phyloP scores from a whole-genome alignment of 2,329 filamentous ascomycete genomes.

The Drechslerella dactyloides region DNA sequence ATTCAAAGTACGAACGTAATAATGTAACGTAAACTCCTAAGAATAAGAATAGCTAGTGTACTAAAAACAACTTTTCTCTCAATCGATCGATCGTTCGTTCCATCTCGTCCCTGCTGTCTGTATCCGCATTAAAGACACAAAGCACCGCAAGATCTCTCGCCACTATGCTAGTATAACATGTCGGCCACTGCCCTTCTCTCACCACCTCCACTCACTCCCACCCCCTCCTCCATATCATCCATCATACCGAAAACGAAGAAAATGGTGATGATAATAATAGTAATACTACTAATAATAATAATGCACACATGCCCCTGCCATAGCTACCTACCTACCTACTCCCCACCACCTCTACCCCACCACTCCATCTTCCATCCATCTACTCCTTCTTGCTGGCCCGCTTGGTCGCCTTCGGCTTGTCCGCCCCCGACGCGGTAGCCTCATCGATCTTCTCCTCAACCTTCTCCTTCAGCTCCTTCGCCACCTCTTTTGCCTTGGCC shows the following conservation, averaged over 20 bases:
- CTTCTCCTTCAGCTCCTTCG: constrained; percentile 59
- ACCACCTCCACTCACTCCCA: no score
- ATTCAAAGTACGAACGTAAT: background rate
- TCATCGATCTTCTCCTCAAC: constrained; percentile 74
- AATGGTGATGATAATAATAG: constrained; percentile 21
- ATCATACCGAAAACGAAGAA: constrained; percentile 24
- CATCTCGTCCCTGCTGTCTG: background rate
- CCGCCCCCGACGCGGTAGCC: constrained; percentile 65
- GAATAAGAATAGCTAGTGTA: no score
- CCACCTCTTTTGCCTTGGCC: constrained; percentile 73
- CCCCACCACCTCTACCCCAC: background rate
- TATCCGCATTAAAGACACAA: background rate
- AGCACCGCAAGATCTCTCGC: background rate
- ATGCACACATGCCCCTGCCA: constrained; percentile 26
- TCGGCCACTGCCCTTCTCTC: constrained; percentile 2
- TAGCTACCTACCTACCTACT: no score
- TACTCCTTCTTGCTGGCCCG: constrained; percentile 63
- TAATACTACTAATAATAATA: constrained; percentile 29
- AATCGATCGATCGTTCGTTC: background rate
- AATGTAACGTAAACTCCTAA: background rate
- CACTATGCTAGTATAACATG: background rate
- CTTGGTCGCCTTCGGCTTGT: constrained; percentile 76
- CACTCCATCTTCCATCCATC: background rate
- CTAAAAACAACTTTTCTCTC: constrained; percentile 6
- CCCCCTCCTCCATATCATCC: constrained; percentile 3